phyloP scores from a whole-genome alignment of 2,329 filamentous ascomycete species.

The Aspergillus tubingensis region DNA sequence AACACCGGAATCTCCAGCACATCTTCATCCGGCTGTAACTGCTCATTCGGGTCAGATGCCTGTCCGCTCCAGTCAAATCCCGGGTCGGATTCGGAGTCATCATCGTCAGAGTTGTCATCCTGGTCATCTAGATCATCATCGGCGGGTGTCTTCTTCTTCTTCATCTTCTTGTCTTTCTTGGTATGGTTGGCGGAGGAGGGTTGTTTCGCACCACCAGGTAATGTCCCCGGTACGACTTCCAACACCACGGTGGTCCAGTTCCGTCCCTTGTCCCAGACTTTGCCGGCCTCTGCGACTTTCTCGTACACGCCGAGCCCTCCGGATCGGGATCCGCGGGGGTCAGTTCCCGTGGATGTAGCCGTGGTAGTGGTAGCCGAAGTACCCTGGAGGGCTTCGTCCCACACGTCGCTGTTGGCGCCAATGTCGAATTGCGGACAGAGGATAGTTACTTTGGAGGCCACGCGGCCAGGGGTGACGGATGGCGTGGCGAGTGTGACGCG shows the following conservation, averaged over 20 bases:
- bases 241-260: constrained; percentile 96
- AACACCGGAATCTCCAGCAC: constrained; percentile 90
- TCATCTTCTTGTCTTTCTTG: constrained; percentile 33
- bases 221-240: constrained; percentile 71
- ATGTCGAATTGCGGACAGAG: constrained; percentile 93
- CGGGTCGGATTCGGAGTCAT: constrained; percentile 24
- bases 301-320: constrained; percentile 44
- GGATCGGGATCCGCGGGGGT: constrained; percentile 45
- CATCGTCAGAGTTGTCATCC: constrained; percentile 30
- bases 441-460: constrained; percentile 80
- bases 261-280: constrained; percentile 90
- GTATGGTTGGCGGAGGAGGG: background rate
- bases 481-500: constrained; percentile 86
- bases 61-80: constrained; percentile 32
- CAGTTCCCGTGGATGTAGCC: constrained; percentile 6
- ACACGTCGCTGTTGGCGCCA: constrained; percentile 88
- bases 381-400: constrained; percentile 80
- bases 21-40: constrained; percentile 57
- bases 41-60: constrained; percentile 13
- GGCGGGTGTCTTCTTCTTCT: constrained; percentile 32
- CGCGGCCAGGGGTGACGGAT: constrained; percentile 72
- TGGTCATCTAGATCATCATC: constrained; percentile 35
- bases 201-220: constrained; percentile 30
- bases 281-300: constrained; percentile 76
- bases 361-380: constrained; percentile 38